Conservation (phyloP, 768 basidiomycete genomes). For the Exidia glandulosa region DNA sequence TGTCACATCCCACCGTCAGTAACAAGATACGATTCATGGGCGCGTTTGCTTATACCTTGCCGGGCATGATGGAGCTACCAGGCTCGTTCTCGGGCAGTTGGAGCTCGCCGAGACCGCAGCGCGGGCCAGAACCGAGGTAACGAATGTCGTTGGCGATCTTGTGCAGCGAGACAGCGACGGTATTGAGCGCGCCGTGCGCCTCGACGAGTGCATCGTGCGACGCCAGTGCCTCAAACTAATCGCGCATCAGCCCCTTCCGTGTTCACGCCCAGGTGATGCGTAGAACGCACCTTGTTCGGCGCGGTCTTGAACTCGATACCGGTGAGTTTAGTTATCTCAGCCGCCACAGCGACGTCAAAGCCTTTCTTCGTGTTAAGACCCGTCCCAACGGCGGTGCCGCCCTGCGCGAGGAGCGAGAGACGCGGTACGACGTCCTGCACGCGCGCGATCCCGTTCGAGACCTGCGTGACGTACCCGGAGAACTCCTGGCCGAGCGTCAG, state of each 20-base stretch:
- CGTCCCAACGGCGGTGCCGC: slow-evolving; percentile 97
- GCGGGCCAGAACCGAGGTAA: slow-evolving; percentile 93
- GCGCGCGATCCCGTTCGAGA: slow-evolving; percentile 82
- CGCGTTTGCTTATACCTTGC: no score
- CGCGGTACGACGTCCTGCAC: slow-evolving; percentile 74
- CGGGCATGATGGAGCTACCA: slow-evolving; percentile 98
- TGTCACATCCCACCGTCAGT: no score
- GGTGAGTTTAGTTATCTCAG: slow-evolving; percentile 83
- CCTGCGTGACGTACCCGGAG: slow-evolving; percentile 93
- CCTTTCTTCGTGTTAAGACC: slow-evolving; percentile 95
- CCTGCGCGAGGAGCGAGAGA: slow-evolving; percentile 84
- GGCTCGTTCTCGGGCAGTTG: slow-evolving; percentile 96
- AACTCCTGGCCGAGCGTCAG: slow-evolving; percentile 98
- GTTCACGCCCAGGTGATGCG: neutral
- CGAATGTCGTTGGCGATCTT: slow-evolving; percentile 99
- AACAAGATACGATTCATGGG: no score
- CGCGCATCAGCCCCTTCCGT: neutral
- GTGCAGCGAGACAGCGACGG: slow-evolving; percentile 93
- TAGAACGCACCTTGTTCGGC: slow-evolving; percentile 81
- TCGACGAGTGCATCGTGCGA: slow-evolving; percentile 98
- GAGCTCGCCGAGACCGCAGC: slow-evolving; percentile 93
- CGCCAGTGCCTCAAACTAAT: slow-evolving; percentile 94
- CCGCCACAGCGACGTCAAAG: slow-evolving; percentile 90
- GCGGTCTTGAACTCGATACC: slow-evolving; percentile 90
- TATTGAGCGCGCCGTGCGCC: slow-evolving; percentile 92